Base-by-base conservation (phyloP, 495 filamentous ascomycete species). In the Hypomontagnella monticulosa region DNA sequence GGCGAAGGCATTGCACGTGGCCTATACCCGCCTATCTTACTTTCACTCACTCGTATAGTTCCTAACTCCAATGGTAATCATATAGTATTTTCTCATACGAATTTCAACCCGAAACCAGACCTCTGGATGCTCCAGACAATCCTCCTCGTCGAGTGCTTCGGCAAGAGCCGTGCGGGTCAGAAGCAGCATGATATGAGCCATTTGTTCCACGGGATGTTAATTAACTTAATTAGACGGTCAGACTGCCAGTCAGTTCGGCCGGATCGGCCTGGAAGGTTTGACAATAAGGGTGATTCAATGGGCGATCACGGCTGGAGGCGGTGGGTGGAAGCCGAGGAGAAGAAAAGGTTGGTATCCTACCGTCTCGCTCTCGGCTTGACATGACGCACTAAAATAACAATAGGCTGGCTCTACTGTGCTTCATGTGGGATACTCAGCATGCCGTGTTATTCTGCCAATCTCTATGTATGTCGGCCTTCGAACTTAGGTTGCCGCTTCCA, bases 371-470 rank as follows among this genome's bases (percentile, higher is more conserved):
- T 11, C 27, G 1, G 9, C 33, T 49, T 8, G 15, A 48, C 3
- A 23, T 43, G 33, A 19, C 51, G 34, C 55, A 40, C 27, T 56
- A 58, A 46, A 34, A 54, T 3, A 3, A 60, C 51, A 6, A 9
- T 10, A 80, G 78, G 20, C 70, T 86, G 5, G 80, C 81, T 0
- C 76, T 86, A 47, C 75, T 83, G 27, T 85, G 81, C 56, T 88
- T 87, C 60, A 84, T 87, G 79, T 85, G 83, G 84, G 84, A 85
- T 57, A 83, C 80, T 0, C 82, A 85, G 63, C 83, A 84, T 58
- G 82, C 83, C 1, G 81, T 84, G 0, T 72, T 86, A 4, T 85
- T 85, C 67, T 85, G 80, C 16, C 83, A 86, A 63, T 83, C 80
- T 4, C 75, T 86, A 0, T 86, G 83, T 68, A 86, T 86, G 84